Percentiles rank a stretch among this genome's conserved stretches.
Evolutionary conservation across 495 filamentous ascomycete genomes (phyloP).

Genomic region (Xylaria grammica): DNA sequence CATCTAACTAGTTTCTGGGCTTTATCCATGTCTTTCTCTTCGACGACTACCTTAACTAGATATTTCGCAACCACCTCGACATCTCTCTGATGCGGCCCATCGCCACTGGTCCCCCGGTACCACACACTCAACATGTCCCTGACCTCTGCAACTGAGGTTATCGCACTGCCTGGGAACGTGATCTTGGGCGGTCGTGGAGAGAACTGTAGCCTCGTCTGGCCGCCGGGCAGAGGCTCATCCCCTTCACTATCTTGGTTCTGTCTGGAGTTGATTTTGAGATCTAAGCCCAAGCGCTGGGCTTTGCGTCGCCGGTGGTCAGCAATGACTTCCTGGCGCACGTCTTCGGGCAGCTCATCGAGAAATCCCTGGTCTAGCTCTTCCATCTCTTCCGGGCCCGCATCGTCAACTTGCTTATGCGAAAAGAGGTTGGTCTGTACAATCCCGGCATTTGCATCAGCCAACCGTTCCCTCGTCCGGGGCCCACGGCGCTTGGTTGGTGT

Average conservation of each 20-base stretch:
- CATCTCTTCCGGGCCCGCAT: slow-evolving; percentile 25
- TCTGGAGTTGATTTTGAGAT: slow-evolving; percentile 27
- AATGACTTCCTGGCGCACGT: slow-evolving; percentile 78
- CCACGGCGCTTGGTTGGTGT: slow-evolving; percentile 66
- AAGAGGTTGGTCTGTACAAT: slow-evolving; percentile 73
- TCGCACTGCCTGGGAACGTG: slow-evolving; percentile 32
- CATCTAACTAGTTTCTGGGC: slow-evolving; percentile 70
- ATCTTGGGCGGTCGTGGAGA: slow-evolving; percentile 40
- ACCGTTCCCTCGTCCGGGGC: slow-evolving; percentile 47
- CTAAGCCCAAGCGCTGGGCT: slow-evolving; percentile 38
- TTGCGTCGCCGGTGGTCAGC: slow-evolving; percentile 68
- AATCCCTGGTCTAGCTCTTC: slow-evolving; percentile 69
- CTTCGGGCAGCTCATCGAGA: slow-evolving; percentile 79
- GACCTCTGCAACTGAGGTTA: slow-evolving; percentile 37
- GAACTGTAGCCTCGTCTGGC: slow-evolving; percentile 45
- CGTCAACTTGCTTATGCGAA: slow-evolving; percentile 37
- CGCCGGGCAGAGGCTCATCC: slow-evolving; percentile 18
- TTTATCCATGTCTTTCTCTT: slow-evolving; percentile 80
- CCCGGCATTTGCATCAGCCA: slow-evolving; percentile 50
- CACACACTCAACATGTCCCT: slow-evolving; percentile 63
- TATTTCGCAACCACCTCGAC: slow-evolving; percentile 73
- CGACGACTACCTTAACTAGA: slow-evolving; percentile 66
- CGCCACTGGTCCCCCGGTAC: slow-evolving; percentile 66
- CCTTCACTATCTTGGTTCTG: slow-evolving; percentile 20
- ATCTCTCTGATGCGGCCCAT: slow-evolving; percentile 78